Evolutionary conservation across 805 yeast species (phyloP), one percentile per base, ranked within the genome.

Genomic region (Suhomyces faveliae): DNA sequence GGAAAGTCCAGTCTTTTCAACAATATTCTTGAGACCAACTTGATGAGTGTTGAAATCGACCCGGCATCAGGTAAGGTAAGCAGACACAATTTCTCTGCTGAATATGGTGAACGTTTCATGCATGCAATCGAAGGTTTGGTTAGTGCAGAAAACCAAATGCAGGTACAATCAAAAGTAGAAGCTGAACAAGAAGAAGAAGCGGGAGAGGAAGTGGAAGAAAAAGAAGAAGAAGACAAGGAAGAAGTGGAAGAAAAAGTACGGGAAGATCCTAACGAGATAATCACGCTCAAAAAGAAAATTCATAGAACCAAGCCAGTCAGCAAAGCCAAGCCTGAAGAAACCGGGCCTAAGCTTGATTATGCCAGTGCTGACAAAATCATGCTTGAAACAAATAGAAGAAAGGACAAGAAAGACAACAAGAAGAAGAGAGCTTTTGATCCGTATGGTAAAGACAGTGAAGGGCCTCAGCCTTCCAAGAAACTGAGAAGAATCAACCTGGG

Each of bases 391-490:
- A 42, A 35, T 27, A 47, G 43, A 24, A 38, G 27, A 27, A 58
- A 54, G 27, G 48, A 56, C 23, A 54, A 53, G 43, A 62, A 52
- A 37, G 51, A 54, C 13, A 58, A 54, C 4, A 64, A 63, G 42
- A 76, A 75, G 59, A 74, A 76, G 55, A 65, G 69, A 46, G 58
- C 76, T 7, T 85, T 80, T 52, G 85, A 85, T 64, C 89, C 90
- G 3, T 85, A 82, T 53, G 62, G 74, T 5, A 71, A 69, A 40
- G 69, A 66, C 5, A 65, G 72, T 22, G 74, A 73, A 13, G 86
- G 83, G 1, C 85, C 85, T 7, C 67, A 66, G 53, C 74, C 77
- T n/a, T 76, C 78, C 6, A 82, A 79, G 64, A 78, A 71, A 45
- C 54, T 50, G 61, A 77, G 61, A 60, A 66, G 58, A 11, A 60